Evolutionary conservation across 257 asterid species (phyloP), one percentile per base, ranked within the genome.

Genomic region (Parsonsia alboflavescens): DNA sequence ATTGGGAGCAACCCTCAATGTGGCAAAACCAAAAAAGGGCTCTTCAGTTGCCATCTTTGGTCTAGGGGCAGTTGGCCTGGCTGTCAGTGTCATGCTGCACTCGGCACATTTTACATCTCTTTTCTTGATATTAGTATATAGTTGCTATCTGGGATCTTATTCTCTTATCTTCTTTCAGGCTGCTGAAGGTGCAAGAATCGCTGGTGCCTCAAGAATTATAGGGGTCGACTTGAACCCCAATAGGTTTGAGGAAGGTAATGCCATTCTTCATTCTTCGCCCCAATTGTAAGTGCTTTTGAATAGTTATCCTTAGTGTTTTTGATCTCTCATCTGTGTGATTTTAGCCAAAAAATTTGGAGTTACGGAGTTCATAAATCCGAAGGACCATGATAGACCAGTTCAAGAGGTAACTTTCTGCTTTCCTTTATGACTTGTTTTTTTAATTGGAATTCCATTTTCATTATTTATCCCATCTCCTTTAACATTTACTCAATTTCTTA

Each of bases 1-100:
- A 52, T 84, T 91, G 75, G 97, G 97, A 19, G 97, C 97, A 7
- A 77, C 91, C 2, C 65, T 91, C 79, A 91, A 91, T 75, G 97
- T 89, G 56, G 97, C 97, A 0, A 91, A 87, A 82, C 97, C 97
- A 22, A 78, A 83, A 0, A 82, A 83, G 82, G 96, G 96, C 26
- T 91, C 97, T 5, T 75, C 89, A 50, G 93, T 91, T 57, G 97
- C 92, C 58, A 66, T 91, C 49, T 91, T 91, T 30, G 97, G 97
- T 42, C 78, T 91, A 80, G 97, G 97, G 41, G 97, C 97, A 15
- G 96, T 91, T 22, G 97, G 97, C 72, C 93, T 91, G 72, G 97
- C 94, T 77, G 97, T 91, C 81, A 86, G 97, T 84, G 17, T 39
- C 70, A 36, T 36, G 26, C n/a, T n/a, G n/a, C n/a, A n/a, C n/a